Conservation (phyloP, 768 basidiomycete genomes). For the Russula vinacea region DNA sequence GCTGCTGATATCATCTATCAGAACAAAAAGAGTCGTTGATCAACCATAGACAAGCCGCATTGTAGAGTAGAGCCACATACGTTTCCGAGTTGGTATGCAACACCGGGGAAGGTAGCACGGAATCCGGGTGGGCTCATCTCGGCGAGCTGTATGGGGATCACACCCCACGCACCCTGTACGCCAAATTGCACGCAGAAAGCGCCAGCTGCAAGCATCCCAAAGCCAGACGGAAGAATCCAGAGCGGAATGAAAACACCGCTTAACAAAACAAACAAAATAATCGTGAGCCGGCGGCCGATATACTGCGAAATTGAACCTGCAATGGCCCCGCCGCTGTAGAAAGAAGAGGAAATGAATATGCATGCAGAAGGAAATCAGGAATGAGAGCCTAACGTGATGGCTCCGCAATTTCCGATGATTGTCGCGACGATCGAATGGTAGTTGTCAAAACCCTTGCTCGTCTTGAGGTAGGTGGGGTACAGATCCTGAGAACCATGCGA, state of each 20-base stretch:
- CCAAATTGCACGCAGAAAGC: conserved; percentile 49
- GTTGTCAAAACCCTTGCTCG: conserved; percentile 37
- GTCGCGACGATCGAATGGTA: conserved; percentile 42
- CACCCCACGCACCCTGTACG: conserved; percentile 42
- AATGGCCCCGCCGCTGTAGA: conserved; percentile 38
- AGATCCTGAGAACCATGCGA: conserved; percentile 48
- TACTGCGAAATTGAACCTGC: conserved; percentile 44
- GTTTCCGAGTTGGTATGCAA: conserved; percentile 46
- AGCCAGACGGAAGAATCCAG: conserved; percentile 46
- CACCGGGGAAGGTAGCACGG: conserved; percentile 47
- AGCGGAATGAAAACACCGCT: conserved; percentile 39
- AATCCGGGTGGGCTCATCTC: conserved; percentile 50
- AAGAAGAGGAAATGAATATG: conserved; percentile 23
- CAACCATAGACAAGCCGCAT: too few species aligned
- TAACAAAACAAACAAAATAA: conserved; percentile 38
- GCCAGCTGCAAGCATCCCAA: conserved; percentile 44
- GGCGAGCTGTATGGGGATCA: conserved; percentile 44
- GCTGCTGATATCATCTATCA: conserved; percentile 45
- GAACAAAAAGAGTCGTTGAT: neutral
- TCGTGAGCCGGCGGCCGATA: conserved; percentile 47
- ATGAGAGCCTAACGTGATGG: conserved; percentile 32
- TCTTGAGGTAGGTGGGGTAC: conserved; percentile 43
- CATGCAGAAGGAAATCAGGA: conserved; percentile 10
- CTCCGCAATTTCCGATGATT: conserved; percentile 42
- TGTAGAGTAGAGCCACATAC: conserved; percentile 16